Percentiles rank a stretch among this genome's conserved stretches.
Evolutionary conservation across 768 basidiomycete genomes (phyloP).

Genomic region (Bullera alba): DNA sequence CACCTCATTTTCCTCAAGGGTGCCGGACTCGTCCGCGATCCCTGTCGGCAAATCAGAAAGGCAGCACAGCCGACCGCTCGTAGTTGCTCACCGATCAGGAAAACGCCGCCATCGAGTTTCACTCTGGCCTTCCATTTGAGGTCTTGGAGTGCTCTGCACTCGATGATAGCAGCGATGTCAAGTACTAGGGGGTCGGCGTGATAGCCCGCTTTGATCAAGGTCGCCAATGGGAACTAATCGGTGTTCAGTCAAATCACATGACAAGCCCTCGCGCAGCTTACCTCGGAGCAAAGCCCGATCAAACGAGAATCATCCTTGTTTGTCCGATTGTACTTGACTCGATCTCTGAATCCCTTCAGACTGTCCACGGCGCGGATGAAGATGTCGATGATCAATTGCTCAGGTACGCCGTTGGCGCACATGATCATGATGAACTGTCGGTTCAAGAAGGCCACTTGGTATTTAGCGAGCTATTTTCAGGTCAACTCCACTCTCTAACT

Average conservation of each 20-base stretch:
- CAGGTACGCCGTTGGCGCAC: constrained; percentile 34
- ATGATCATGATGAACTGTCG: constrained; percentile 45
- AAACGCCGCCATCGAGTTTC: constrained; percentile 34
- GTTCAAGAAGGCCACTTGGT: constrained; percentile 41
- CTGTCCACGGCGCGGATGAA: constrained; percentile 34
- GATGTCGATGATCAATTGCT: constrained; percentile 32
- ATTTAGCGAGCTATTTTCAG: constrained; percentile 31
- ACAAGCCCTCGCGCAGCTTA: neutral
- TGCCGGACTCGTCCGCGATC: constrained; percentile 40
- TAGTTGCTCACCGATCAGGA: constrained; percentile 34
- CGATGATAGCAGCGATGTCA: constrained; percentile 37
- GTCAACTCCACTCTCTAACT: constrained; percentile 4
- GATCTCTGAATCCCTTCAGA: constrained; percentile 24
- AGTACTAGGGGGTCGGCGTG: constrained; percentile 34
- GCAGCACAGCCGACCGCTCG: neutral
- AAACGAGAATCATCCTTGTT: constrained; percentile 24
- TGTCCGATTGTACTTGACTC: constrained; percentile 14
- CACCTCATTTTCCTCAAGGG: constrained; percentile 34
- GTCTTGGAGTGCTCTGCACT: constrained; percentile 40
- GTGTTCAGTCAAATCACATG: neutral
- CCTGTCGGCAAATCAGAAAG: constrained; percentile 10
- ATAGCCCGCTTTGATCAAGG: constrained; percentile 36
- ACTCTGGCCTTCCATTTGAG: constrained; percentile 43
- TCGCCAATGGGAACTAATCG: constrained; percentile 33
- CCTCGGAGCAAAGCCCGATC: constrained; percentile 24